Evolutionary conservation across 495 filamentous ascomycete genomes (phyloP).

Genomic region (Cetradonia linearis): DNA sequence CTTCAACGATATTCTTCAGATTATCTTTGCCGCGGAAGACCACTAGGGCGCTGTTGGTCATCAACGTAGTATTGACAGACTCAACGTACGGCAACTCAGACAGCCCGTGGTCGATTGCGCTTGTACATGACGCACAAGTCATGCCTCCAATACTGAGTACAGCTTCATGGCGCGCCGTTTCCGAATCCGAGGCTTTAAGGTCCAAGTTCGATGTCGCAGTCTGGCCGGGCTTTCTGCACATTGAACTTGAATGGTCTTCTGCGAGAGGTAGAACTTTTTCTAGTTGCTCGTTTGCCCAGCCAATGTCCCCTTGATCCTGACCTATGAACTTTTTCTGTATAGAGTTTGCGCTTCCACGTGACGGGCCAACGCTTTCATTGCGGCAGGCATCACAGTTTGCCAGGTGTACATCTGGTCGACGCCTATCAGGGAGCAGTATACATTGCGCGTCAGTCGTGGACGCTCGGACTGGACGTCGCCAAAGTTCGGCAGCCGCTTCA

Average conservation of each 20-base stretch:
- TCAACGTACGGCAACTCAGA: slow-evolving; percentile 41
- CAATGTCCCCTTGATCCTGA: slow-evolving; percentile 11
- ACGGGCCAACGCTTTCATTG: slow-evolving; percentile 28
- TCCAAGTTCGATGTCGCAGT: not conserved
- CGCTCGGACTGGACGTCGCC: slow-evolving; percentile 8
- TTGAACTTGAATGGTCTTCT: not conserved
- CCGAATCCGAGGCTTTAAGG: not conserved
- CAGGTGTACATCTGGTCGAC: slow-evolving; percentile 30
- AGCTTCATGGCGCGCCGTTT: slow-evolving; percentile 27
- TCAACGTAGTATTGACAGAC: slow-evolving; percentile 46
- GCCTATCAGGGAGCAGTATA: slow-evolving; percentile 20
- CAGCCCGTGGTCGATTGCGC: slow-evolving; percentile 43
- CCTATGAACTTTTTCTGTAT: not conserved
- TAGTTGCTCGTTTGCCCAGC: not conserved
- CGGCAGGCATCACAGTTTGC: slow-evolving; percentile 43
- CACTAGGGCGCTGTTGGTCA: slow-evolving; percentile 48
- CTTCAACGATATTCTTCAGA: slow-evolving; percentile 48
- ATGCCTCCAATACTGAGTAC: slow-evolving; percentile 49
- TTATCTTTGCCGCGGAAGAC: slow-evolving; percentile 46
- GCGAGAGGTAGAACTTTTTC: not conserved
- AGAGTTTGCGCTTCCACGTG: not conserved
- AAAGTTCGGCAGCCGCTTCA: slow-evolving; percentile 21
- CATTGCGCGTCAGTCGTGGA: not conserved
- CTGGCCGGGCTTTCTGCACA: not conserved
- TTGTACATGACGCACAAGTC: slow-evolving; percentile 56